Evolutionary conservation across 768 basidiomycete species (phyloP).

Genomic region (Lactifluus pinguis): DNA sequence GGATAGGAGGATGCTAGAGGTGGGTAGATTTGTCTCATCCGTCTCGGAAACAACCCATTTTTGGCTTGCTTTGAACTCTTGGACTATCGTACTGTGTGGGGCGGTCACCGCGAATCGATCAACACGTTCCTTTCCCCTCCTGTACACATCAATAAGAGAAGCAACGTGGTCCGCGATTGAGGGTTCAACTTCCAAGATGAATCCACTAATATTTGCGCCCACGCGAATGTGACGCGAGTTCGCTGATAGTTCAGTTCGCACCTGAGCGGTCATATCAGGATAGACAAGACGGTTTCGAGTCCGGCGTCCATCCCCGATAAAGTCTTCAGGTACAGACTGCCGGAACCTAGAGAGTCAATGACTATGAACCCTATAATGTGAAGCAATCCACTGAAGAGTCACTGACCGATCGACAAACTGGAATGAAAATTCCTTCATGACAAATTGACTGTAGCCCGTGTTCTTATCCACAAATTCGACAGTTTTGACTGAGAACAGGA

Average conservation of each 20-base stretch:
- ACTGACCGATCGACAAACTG: conserved; percentile 75
- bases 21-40: conserved; percentile 34
- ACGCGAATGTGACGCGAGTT: conserved; percentile 49
- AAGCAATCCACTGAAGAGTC: not conserved
- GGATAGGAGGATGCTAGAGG: conserved; percentile 54
- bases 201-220: conserved; percentile 69
- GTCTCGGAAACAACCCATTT: conserved; percentile 13
- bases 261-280: conserved; percentile 70
- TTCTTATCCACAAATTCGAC: conserved; percentile 64
- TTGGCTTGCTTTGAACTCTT: not conserved
- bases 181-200: conserved; percentile 77
- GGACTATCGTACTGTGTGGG: conserved; percentile 33
- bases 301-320: conserved; percentile 55
- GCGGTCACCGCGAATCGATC: conserved; percentile 51
- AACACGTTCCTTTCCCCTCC: conserved; percentile 69
- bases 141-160: conserved; percentile 80
- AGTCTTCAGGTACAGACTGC: conserved; percentile 62
- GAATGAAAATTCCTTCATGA: conserved; percentile 65
- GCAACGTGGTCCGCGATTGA: conserved; percentile 70
- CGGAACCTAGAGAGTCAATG: conserved; percentile 51
- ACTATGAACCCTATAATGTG: not conserved
- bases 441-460: conserved; percentile 71
- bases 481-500: conserved; percentile 75
- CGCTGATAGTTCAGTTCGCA: conserved; percentile 46
- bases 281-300: conserved; percentile 68